Conservation (phyloP, 495 filamentous ascomycete genomes). For the Annulohypoxylon nitens region DNA sequence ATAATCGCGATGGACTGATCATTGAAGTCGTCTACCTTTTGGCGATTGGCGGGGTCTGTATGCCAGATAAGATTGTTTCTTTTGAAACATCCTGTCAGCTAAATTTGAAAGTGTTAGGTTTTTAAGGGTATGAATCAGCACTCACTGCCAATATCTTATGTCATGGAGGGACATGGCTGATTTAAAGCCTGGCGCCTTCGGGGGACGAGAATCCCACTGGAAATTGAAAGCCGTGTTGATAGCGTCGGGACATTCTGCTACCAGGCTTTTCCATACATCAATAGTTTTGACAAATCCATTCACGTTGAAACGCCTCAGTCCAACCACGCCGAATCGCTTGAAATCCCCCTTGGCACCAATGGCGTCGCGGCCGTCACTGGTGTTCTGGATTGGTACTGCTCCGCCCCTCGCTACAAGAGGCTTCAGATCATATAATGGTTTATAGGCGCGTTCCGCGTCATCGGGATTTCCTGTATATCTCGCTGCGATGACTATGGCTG, state of each 20-base stretch:
- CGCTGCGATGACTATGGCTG: constrained; percentile 20
- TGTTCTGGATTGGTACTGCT: constrained; percentile 3
- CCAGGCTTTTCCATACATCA: not conserved
- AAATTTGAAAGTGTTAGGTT: not conserved
- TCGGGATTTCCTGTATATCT: constrained; percentile 17
- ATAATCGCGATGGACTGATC: constrained; percentile 6
- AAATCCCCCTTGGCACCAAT: not conserved
- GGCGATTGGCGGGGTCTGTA: not conserved
- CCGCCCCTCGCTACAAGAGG: not conserved
- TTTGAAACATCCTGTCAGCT: not conserved
- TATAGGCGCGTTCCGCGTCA: constrained; percentile 1
- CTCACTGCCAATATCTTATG: constrained; percentile 9
- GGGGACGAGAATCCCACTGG: constrained; percentile 1
- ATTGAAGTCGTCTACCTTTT: not conserved
- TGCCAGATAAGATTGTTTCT: constrained; percentile 10
- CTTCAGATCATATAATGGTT: constrained; percentile 6
- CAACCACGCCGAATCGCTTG: constrained; percentile 8
- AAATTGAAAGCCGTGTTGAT: constrained; percentile 10
- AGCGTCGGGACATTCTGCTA: not conserved
- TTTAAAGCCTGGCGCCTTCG: not conserved
- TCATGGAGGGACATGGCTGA: constrained; percentile 6
- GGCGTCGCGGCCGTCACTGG: not conserved
- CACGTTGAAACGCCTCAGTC: constrained; percentile 2
- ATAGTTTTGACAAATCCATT: constrained; percentile 4
- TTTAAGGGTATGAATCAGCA: not conserved